Evolutionary conservation across 2,329 filamentous ascomycete species (phyloP).

Genomic region (Penicillium sp.): DNA sequence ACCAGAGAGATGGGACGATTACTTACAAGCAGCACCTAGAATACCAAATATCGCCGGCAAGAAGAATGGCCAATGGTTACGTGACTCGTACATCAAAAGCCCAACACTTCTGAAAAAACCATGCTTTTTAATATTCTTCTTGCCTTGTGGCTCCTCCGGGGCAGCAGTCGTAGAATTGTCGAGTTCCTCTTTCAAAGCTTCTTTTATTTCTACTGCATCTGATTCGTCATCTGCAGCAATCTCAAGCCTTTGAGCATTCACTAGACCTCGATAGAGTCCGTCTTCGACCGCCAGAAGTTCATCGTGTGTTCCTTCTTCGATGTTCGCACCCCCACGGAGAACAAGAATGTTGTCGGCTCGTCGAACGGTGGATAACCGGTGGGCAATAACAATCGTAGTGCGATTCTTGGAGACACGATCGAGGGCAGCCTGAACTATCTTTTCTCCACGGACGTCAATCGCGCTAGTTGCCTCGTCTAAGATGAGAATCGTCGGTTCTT

Average conservation of each 20-base stretch:
- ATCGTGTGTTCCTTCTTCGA: constrained; percentile 77
- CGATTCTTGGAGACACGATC: constrained; percentile 62
- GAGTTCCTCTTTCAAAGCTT: constrained; percentile 5
- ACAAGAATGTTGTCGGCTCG: constrained; percentile 81
- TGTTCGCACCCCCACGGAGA: constrained; percentile 69
- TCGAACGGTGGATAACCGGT: constrained; percentile 72
- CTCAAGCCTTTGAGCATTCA: constrained; percentile 47
- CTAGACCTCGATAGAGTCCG: constrained; percentile 70
- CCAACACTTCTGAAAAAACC: constrained; percentile 10
- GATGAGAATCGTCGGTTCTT: constrained; percentile 68
- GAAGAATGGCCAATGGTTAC: constrained; percentile 4
- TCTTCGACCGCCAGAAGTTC: constrained; percentile 64
- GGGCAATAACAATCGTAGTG: constrained; percentile 78
- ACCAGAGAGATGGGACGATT: not conserved
- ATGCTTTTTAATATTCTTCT: not conserved
- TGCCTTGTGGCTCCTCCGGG: not conserved
- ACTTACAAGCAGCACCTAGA: constrained; percentile 9
- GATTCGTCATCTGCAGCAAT: constrained; percentile 18
- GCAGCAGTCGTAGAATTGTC: not conserved
- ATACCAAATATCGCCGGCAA: not conserved
- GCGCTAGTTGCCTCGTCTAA: constrained; percentile 79
- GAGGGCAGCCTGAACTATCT: constrained; percentile 59
- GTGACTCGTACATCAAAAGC: constrained; percentile 4
- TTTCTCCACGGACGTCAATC: constrained; percentile 60
- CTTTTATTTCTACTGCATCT: not conserved